Percentiles rank a stretch among this genome's conserved stretches.
phyloP scores from a whole-genome alignment of 306 rosid species.

The Citrullus amarus region DNA sequence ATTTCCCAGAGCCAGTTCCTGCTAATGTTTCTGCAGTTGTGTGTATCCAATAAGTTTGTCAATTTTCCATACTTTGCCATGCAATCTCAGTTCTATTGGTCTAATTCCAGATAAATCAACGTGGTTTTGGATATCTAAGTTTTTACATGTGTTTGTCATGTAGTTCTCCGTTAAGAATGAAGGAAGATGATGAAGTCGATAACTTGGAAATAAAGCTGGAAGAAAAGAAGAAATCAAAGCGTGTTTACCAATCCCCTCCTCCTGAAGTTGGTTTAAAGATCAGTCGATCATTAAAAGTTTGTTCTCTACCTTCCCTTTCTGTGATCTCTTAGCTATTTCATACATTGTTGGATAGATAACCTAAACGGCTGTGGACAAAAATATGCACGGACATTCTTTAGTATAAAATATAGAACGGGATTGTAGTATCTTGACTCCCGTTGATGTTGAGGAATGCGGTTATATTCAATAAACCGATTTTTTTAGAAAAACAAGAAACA shows the following conservation, averaged over 20 bases:
- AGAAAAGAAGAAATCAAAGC: constrained; percentile 71
- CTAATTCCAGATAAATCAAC: background rate
- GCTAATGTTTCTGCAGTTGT: background rate
- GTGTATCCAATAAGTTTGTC: background rate
- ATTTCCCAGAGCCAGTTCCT: background rate
- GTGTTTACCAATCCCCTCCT: constrained; percentile 72
- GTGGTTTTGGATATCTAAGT: background rate
- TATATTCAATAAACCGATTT: background rate
- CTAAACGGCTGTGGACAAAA: background rate
- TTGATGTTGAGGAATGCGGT: background rate
- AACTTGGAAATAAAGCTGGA: constrained; percentile 67
- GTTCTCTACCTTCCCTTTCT: constrained; percentile 37
- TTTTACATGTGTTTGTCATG: background rate
- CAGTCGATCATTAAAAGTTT: constrained; percentile 86
- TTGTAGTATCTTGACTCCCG: background rate
- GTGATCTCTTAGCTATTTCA: background rate
- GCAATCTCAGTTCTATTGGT: background rate
- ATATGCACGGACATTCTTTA: background rate
- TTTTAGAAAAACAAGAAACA: no score
- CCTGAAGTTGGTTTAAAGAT: constrained; percentile 93
- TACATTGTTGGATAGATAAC: background rate
- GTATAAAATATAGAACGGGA: background rate
- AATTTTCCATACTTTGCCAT: background rate
- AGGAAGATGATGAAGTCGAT: constrained; percentile 95
- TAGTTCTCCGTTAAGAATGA: constrained; percentile 72